Conservation (phyloP, 2,329 filamentous ascomycete species). For the Ascocoryne sarcoides region DNA sequence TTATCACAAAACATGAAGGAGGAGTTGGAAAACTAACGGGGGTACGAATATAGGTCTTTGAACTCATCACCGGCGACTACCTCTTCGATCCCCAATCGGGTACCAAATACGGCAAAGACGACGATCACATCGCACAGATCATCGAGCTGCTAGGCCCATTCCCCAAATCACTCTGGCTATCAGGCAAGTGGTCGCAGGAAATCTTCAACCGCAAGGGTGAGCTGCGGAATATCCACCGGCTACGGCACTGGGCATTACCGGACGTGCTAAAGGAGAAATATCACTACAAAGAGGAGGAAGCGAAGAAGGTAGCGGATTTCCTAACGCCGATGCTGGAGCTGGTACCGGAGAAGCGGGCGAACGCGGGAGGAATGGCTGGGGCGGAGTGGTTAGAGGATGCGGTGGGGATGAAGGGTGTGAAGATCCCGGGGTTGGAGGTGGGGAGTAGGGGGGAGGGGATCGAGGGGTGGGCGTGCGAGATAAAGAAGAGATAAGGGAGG, state of each 20-base stretch:
- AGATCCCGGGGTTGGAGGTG: slow-evolving; percentile 63
- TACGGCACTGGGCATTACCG: slow-evolving; percentile 90
- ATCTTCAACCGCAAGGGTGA: slow-evolving; percentile 98
- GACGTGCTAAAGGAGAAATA: slow-evolving; percentile 96
- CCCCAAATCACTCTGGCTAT: slow-evolving; percentile 82
- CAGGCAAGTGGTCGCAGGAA: slow-evolving; percentile 95
- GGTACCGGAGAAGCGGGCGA: slow-evolving; percentile 78
- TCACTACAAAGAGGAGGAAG: slow-evolving; percentile 80
- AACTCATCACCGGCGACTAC: slow-evolving; percentile 96
- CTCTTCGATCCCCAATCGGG: slow-evolving; percentile 97
- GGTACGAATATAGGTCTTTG: slow-evolving; percentile 85
- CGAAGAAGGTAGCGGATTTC: slow-evolving; percentile 71
- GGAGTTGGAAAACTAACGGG: too few species aligned
- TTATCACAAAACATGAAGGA: too few species aligned
- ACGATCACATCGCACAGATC: slow-evolving; percentile 98
- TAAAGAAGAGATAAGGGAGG: slow-evolving; percentile 60
- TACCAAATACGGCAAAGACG: slow-evolving; percentile 98
- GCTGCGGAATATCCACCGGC: slow-evolving; percentile 89
- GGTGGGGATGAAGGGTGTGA: slow-evolving; percentile 76
- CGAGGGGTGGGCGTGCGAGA: slow-evolving; percentile 84
- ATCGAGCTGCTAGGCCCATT: slow-evolving; percentile 93
- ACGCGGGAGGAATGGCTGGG: slow-evolving; percentile 89
- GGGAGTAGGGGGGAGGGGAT: slow-evolving; percentile 85
- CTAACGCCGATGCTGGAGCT: slow-evolving; percentile 86
- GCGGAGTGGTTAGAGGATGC: slow-evolving; percentile 78